Percentiles rank a stretch among this genome's conserved stretches.
Evolutionary conservation across 441 rosid genomes (phyloP).

Genomic region (Erysimum cheiri): DNA sequence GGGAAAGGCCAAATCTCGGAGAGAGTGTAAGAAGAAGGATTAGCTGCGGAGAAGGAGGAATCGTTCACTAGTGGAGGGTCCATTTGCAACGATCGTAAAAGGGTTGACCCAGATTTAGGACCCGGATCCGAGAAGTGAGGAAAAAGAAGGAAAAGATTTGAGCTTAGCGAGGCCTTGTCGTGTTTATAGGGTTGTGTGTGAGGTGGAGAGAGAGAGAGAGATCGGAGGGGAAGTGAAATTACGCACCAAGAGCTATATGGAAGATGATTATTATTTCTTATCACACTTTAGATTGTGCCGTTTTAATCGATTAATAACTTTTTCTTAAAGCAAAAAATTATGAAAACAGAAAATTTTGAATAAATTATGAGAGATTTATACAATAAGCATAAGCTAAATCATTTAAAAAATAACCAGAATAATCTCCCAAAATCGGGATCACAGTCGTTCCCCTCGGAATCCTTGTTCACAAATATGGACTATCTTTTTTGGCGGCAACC

Average conservation of each 20-base stretch:
- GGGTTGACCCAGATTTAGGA: slow-evolving; percentile 38
- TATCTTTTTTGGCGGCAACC: too few relatives aligned
- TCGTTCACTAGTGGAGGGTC: slow-evolving; percentile 84
- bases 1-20: slow-evolving; percentile 85
- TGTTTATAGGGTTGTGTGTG: slow-evolving; percentile 37
- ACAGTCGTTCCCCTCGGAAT: too few relatives aligned
- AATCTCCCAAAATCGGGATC: too few relatives aligned
- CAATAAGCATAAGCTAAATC: too few relatives aligned
- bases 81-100: slow-evolving; percentile 48
- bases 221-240: slow-evolving; percentile 1
- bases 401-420: too few relatives aligned
- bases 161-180: slow-evolving; percentile 36
- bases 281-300: neutral
- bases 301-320: too few relatives aligned
- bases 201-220: slow-evolving; percentile 22
- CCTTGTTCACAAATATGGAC: too few relatives aligned
- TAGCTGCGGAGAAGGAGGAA: slow-evolving; percentile 79
- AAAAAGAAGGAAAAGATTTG: slow-evolving; percentile 3
- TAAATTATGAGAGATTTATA: too few relatives aligned
- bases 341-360: too few relatives aligned
- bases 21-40: slow-evolving; percentile 73
- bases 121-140: slow-evolving; percentile 50
- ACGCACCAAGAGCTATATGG: neutral
- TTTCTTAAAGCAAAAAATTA: too few relatives aligned
- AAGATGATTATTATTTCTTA: neutral